These are phyloP conservation scores for Thalia dealbata DNA, from an alignment of 176 grass and related monocot genomes.

Conservation along the genomic window DNA sequence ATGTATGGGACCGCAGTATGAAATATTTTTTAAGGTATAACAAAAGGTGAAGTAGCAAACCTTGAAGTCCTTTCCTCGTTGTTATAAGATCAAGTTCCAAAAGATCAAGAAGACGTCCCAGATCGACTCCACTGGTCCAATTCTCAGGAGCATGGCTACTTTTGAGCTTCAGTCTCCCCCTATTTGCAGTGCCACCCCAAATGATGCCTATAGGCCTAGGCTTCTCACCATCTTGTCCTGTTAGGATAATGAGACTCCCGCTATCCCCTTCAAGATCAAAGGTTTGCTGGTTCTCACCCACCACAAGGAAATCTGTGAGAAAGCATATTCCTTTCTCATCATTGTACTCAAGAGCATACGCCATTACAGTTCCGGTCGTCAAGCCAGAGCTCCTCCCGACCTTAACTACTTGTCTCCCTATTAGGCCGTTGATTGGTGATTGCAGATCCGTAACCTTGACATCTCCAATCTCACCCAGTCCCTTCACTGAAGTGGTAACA, in stretches of 20 bases:
- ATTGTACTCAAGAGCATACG: conserved; percentile 95
- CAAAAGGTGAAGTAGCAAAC: conserved; percentile 24
- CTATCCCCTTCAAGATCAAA: conserved; percentile 97
- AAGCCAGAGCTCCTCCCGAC: conserved; percentile 88
- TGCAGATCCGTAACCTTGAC: conserved; percentile 87
- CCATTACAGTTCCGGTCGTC: conserved; percentile 80
- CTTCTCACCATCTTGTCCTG: conserved; percentile 48
- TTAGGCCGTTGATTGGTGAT: conserved; percentile 59
- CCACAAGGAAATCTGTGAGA: conserved; percentile 89
- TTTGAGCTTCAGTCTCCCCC: conserved; percentile 88
- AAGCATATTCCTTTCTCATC: conserved; percentile 97
- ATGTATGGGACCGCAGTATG: neutral
- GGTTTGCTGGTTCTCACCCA: conserved; percentile 80
- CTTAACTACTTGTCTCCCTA: conserved; percentile 75
- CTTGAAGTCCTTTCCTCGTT: conserved; percentile 55
- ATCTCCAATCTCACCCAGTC: conserved; percentile 75
- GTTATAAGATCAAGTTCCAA: conserved; percentile 86
- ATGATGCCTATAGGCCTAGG: conserved; percentile 86
- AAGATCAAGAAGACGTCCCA: conserved; percentile 80
- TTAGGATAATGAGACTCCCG: conserved; percentile 80
- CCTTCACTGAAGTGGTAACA: conserved; percentile 69
- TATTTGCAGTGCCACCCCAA: conserved; percentile 85
- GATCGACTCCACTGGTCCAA: conserved; percentile 90
- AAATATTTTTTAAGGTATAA: neutral
- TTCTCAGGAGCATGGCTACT: conserved; percentile 69